Evolutionary conservation across 2,329 filamentous ascomycete genomes (phyloP).

Genomic region (Orbilia brochopaga): DNA sequence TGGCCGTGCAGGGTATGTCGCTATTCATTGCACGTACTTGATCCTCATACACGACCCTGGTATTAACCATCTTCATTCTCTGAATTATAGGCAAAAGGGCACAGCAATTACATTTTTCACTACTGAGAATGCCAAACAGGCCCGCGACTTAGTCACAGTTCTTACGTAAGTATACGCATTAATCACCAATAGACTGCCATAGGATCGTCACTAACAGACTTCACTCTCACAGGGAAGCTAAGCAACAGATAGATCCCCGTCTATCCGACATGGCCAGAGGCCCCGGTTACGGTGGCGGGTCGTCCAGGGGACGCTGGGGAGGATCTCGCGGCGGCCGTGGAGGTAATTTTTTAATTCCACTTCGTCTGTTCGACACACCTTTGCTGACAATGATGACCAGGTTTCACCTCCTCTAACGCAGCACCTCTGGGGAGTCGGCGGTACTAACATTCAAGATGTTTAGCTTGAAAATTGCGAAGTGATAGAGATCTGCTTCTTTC

Average conservation of each 20-base stretch:
- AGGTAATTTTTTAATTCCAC: constrained; percentile 42
- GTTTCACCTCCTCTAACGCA: constrained; percentile 55
- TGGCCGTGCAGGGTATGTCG: constrained; percentile 76
- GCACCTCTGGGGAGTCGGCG: constrained; percentile 55
- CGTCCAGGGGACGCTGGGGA: constrained; percentile 70
- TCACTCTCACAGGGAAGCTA: constrained; percentile 73
- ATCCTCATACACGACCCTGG: not conserved
- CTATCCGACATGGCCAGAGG: constrained; percentile 96
- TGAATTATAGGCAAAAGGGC: constrained; percentile 73
- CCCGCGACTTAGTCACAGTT: constrained; percentile 91
- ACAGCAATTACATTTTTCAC: constrained; percentile 99
- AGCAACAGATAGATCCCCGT: constrained; percentile 96
- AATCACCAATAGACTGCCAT: not conserved
- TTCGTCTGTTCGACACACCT: not conserved
- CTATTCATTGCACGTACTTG: not conserved
- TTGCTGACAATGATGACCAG: constrained; percentile 23
- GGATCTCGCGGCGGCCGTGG: constrained; percentile 70
- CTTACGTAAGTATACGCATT: constrained; percentile 60
- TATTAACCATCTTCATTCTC: constrained; percentile 19
- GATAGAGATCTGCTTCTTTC: constrained; percentile 19
- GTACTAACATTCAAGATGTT: constrained; percentile 54
- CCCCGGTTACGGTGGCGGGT: constrained; percentile 79
- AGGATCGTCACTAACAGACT: not conserved
- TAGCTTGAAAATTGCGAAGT: constrained; percentile 47
- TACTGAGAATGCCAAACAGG: constrained; percentile 94